Evolutionary conservation across 2,329 filamentous ascomycete species (phyloP).

Genomic region (Fusarium pilosicola): DNA sequence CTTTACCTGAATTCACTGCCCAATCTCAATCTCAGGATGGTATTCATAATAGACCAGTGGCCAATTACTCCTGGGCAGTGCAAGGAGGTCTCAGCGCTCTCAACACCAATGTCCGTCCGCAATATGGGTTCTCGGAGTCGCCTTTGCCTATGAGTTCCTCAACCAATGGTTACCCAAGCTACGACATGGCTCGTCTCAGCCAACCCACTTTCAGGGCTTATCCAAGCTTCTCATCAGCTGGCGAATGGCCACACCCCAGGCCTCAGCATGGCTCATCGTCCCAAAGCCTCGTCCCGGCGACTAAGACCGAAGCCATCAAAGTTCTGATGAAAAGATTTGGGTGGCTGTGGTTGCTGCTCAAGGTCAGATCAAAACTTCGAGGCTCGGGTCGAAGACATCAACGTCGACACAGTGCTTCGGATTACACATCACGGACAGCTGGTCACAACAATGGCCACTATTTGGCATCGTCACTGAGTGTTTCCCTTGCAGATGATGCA

Average conservation of each 20-base stretch:
- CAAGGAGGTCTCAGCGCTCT: conserved; percentile 1
- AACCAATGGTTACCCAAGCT: conserved; percentile 1
- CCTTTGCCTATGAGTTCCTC: conserved; percentile 2
- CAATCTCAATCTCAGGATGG: conserved; percentile 3
- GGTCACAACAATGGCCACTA: not conserved
- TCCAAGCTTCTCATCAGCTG: not conserved
- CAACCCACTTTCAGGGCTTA: not conserved
- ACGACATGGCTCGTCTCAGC: not conserved
- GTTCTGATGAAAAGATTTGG: not conserved
- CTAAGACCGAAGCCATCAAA: not conserved
- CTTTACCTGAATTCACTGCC: conserved; percentile 3
- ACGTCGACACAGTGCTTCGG: conserved; percentile 1
- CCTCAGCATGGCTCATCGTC: not conserved
- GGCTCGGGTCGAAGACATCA: not conserved
- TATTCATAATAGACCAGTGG: not conserved
- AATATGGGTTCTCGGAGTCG: conserved; percentile 14
- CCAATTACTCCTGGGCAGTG: conserved; percentile 14
- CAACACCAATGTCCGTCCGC: conserved; percentile 9
- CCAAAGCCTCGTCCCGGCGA: not conserved
- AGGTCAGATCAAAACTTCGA: not conserved
- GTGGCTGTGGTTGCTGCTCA: conserved; percentile 13
- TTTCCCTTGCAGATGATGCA: not conserved
- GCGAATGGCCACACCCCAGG: not conserved
- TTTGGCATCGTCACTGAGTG: not conserved
- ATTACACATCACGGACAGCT: not conserved